These are phyloP conservation scores for Microbotryum violaceum DNA, from an alignment of 1,284 basidiomycete species.

Conservation along the genomic window DNA sequence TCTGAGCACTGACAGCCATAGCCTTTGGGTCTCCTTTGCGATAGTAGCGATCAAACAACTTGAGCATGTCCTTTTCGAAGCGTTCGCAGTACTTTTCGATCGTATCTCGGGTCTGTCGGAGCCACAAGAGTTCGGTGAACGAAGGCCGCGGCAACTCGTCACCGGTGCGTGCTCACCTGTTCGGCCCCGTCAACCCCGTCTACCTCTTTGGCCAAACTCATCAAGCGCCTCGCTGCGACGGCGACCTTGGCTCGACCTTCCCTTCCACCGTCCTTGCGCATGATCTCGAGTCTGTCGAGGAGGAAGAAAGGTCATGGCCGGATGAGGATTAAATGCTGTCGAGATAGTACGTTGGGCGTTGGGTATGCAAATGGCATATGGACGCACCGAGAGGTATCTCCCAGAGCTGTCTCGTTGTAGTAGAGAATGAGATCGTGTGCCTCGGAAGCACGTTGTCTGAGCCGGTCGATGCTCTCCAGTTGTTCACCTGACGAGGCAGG, in stretches of 20 bases:
- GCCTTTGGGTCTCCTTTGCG: slow-evolving; percentile 94
- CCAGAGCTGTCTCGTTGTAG: slow-evolving; percentile 85
- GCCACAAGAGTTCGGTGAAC: background rate
- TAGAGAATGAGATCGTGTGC: slow-evolving; percentile 91
- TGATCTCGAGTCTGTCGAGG: slow-evolving; percentile 54
- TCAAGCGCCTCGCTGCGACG: slow-evolving; percentile 76
- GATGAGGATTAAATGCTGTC: background rate
- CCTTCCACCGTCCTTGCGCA: slow-evolving; percentile 64
- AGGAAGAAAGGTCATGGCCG: background rate
- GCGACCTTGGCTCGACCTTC: slow-evolving; percentile 84
- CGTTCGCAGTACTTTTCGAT: slow-evolving; percentile 96
- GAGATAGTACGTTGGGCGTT: background rate
- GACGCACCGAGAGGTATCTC: slow-evolving; percentile 54
- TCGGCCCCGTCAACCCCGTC: slow-evolving; percentile 52
- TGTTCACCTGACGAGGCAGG: slow-evolving; percentile 65
- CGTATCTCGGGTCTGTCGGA: slow-evolving; percentile 62
- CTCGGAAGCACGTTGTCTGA: slow-evolving; percentile 85
- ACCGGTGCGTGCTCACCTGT: background rate
- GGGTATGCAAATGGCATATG: too few species aligned
- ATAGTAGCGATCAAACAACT: slow-evolving; percentile 90
- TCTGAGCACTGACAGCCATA: slow-evolving; percentile 72
- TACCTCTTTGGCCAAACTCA: slow-evolving; percentile 82
- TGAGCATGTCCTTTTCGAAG: slow-evolving; percentile 97
- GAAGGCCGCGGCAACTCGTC: background rate
- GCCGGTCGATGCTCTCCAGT: slow-evolving; percentile 86